Percentiles rank a stretch among this genome's conserved stretches.
Evolutionary conservation across 2,329 filamentous ascomycete genomes (phyloP).

Genomic region (Fonsecaea nubica): DNA sequence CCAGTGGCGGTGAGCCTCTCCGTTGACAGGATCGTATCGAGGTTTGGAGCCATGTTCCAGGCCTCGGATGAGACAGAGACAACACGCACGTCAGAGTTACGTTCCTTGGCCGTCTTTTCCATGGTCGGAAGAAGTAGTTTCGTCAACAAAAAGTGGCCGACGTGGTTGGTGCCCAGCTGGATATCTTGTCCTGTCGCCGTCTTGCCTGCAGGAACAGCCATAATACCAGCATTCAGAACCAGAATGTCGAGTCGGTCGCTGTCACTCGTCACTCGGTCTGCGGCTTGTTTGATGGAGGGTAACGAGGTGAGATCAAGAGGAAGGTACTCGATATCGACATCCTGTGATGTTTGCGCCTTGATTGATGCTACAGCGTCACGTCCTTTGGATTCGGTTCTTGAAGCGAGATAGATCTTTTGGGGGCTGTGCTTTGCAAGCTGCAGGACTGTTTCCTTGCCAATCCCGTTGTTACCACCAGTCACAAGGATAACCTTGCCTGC

Average conservation of each 20-base stretch:
- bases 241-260: slow-evolving; percentile 54
- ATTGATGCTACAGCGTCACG: slow-evolving; percentile 48
- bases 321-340: slow-evolving; percentile 53
- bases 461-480: slow-evolving; percentile 55
- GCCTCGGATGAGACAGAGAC: slow-evolving; percentile 50
- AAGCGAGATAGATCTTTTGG: slow-evolving; percentile 54
- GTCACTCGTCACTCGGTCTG: slow-evolving; percentile 49
- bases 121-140: slow-evolving; percentile 53
- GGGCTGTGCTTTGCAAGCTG: slow-evolving; percentile 55
- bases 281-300: slow-evolving; percentile 55
- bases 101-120: slow-evolving; percentile 44
- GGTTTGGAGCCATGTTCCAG: slow-evolving; percentile 45
- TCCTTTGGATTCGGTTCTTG: slow-evolving; percentile 47
- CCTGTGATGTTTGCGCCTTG: slow-evolving; percentile 38
- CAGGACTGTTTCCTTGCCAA: slow-evolving; percentile 55
- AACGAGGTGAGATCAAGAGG: slow-evolving; percentile 60
- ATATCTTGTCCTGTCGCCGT: slow-evolving; percentile 54
- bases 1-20: slow-evolving; percentile 44
- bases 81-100: slow-evolving; percentile 45
- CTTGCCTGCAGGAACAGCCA: slow-evolving; percentile 49
- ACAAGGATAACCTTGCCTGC: slow-evolving; percentile 54
- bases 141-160: slow-evolving; percentile 55
- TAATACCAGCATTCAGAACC: slow-evolving; percentile 57
- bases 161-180: slow-evolving; percentile 56
- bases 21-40: slow-evolving; percentile 49